phyloP scores from a whole-genome alignment of 78 protist genomes.

The Ministeria vibrans region DNA sequence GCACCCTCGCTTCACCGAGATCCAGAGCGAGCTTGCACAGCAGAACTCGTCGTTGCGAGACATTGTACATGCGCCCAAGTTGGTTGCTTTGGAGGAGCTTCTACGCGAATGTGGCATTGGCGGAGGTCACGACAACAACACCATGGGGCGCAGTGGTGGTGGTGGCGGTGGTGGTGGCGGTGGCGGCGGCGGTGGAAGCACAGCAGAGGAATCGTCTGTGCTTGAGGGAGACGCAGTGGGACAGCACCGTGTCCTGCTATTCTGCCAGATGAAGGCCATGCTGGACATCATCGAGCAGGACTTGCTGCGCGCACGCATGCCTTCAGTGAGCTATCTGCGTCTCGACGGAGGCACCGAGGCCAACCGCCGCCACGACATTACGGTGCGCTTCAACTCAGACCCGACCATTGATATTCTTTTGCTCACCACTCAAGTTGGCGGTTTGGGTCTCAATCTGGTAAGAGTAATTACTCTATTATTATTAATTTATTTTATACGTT shows the following conservation, averaged over 20 bases:
- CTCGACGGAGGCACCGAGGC: slow-evolving; percentile 65
- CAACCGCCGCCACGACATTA: slow-evolving; percentile 53
- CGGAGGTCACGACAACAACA: too few species aligned
- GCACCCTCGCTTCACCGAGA: slow-evolving; percentile 31
- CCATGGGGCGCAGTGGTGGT: too few species aligned
- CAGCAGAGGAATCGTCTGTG: neutral
- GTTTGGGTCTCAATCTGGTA: slow-evolving; percentile 93
- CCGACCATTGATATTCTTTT: slow-evolving; percentile 85
- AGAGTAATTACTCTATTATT: neutral
- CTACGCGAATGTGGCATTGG: slow-evolving; percentile 31
- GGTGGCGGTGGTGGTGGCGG: neutral
- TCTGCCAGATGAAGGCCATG: slow-evolving; percentile 71
- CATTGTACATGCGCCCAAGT: slow-evolving; percentile 61
- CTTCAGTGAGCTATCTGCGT: slow-evolving; percentile 62
- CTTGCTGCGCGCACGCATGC: slow-evolving; percentile 59
- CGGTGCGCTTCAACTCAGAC: slow-evolving; percentile 73
- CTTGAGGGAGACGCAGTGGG: neutral
- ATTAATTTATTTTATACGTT: neutral
- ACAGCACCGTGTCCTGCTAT: slow-evolving; percentile 77
- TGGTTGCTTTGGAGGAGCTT: slow-evolving; percentile 58
- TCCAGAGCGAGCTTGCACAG: slow-evolving; percentile 16
- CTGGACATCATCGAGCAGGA: slow-evolving; percentile 74
- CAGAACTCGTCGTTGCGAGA: slow-evolving; percentile 12
- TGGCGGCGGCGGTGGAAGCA: neutral
- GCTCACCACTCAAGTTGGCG: slow-evolving; percentile 95